Evolutionary conservation across 352 stramenopile genomes (phyloP), one percentile per base, ranked within the genome.

Genomic region (Pythium phragmiticola): DNA sequence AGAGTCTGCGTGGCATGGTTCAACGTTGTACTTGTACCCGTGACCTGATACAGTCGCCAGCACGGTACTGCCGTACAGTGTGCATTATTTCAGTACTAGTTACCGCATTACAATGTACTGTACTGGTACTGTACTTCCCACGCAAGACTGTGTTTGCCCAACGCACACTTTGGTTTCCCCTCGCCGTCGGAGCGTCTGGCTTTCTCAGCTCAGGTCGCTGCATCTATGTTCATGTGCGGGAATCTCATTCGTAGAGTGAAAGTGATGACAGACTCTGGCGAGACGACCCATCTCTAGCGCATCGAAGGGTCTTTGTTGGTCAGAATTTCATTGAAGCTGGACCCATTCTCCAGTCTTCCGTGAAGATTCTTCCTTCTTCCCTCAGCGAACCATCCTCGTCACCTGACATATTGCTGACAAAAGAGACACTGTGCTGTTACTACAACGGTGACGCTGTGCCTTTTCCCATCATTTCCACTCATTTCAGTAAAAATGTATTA

Each of bases 121-220:
- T 39, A 39, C 34, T 6, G 34, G 11, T 9, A 39, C 34, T 39
- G 34, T 13, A 39, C 3, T 39, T 11, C 34, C 26, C 26, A 30
- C 26, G 26, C 3, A 5, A 30, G 26, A 30, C 26, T 30, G 7
- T 39, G 34, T 39, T 9, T 39, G 34, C 11, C 34, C 4, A 13
- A 39, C 34, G 11, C 34, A 14, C 7, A 39, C 7, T 39, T 9
- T 6, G 4, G 34, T 6, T 39, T 39, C 13, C 39, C 8, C 39
- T 7, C 39, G 39, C 39, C 39, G 26, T 39, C 39, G 39, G 13
- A 50, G 17, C 45, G 45, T 53, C 55, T 19, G 55, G 55, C 55
- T 61, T 43, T 61, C 55, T 61, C 33, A 52, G 33, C 42, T 54
- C 55, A 61, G 55, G 55, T 41, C 14, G 43, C 19, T 28, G 55